Base-by-base conservation (phyloP, 2,329 filamentous ascomycete genomes). In the Orbilia quercus region DNA sequence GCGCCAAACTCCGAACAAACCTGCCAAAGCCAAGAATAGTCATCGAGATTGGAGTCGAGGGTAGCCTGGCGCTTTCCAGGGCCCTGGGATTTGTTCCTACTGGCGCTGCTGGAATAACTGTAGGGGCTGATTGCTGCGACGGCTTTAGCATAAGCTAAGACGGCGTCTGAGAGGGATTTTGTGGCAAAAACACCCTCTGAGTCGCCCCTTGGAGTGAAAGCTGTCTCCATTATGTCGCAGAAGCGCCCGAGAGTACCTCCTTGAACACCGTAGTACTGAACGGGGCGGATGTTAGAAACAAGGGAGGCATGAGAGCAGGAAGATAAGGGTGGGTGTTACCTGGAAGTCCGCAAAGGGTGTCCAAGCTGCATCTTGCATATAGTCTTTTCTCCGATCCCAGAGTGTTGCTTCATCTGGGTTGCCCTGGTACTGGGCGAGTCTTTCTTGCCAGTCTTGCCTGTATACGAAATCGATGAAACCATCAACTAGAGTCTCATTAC, bases 201-300 rank as follows among this genome's bases (percentile, higher is more conserved):
- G 70, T 76, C 1, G 77, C 77, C n/a, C 75, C 77, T 40, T 60
- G 75, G 25, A 76, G 76, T 16, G 75, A 76, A 34, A 57, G 72
- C 0, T 75, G 79, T 66, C 80, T 80, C 79, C 23, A 83, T 79
- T 64, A 75, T 80, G 55, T 82, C 79, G 60, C 82, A 83, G 74
- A 82, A 82, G 1, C 42, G 36, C 14, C 80, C 78, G 0, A 82
- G 75, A 9, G 77, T 76, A 14, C 80, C 80, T 1, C 80, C 81
- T 9, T 81, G 75, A 6, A 81, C 81, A 23, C 81, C 80, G 1
- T 77, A 78, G 57, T 82, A 79, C 79, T 80, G 80, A 36, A 47
- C 11, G 28, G 28, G 9, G n/a, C n/a, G n/a, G 40, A 22, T 1
- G 48, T 14, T 53, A 14, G 18, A 22, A n/a, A n/a, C n/a, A n/a